These are phyloP conservation scores for Mrakia hoshinonis DNA, from an alignment of 768 basidiomycete genomes.

Conservation along the genomic window DNA sequence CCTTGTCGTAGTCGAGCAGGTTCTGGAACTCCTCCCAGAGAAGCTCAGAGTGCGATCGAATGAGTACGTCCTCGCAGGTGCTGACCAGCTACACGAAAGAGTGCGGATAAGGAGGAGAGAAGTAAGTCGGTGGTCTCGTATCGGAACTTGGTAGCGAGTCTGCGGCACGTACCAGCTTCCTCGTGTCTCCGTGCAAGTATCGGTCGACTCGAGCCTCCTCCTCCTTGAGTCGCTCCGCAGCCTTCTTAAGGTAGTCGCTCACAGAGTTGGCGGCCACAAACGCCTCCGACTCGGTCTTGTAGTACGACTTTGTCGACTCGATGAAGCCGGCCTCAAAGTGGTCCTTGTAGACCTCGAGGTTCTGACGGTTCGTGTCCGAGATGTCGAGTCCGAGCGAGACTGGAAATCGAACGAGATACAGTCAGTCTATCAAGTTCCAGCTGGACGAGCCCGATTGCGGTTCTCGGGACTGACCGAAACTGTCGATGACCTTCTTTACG, in stretches of 20 bases:
- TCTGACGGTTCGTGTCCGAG: constrained; percentile 70
- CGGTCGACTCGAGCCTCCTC: constrained; percentile 93
- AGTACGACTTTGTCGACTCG: constrained; percentile 77
- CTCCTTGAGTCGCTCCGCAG: constrained; percentile 81
- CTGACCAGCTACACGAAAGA: constrained; percentile 39
- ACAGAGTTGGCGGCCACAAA: constrained; percentile 83
- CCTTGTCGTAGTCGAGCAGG: constrained; percentile 70
- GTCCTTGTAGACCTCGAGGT: constrained; percentile 84
- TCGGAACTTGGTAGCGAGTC: background rate
- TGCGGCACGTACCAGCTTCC: constrained; percentile 51
- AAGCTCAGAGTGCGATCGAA: constrained; percentile 68
- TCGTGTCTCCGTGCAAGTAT: constrained; percentile 80
- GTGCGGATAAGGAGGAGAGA: background rate
- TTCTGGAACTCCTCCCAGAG: constrained; percentile 92
- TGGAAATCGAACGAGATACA: constrained; percentile 26
- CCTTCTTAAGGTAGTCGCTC: constrained; percentile 90
- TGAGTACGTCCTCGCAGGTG: constrained; percentile 79
- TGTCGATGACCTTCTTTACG: constrained; percentile 89
- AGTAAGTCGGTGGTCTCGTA: background rate
- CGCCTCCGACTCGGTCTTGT: constrained; percentile 79
- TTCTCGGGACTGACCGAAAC: constrained; percentile 49
- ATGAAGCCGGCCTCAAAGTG: constrained; percentile 87
- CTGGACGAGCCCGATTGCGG: background rate
- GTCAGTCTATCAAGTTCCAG: background rate
- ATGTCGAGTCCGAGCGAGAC: constrained; percentile 90